Evolutionary conservation across 2,329 filamentous ascomycete species (phyloP).

Genomic region (Epichloe scottii): DNA sequence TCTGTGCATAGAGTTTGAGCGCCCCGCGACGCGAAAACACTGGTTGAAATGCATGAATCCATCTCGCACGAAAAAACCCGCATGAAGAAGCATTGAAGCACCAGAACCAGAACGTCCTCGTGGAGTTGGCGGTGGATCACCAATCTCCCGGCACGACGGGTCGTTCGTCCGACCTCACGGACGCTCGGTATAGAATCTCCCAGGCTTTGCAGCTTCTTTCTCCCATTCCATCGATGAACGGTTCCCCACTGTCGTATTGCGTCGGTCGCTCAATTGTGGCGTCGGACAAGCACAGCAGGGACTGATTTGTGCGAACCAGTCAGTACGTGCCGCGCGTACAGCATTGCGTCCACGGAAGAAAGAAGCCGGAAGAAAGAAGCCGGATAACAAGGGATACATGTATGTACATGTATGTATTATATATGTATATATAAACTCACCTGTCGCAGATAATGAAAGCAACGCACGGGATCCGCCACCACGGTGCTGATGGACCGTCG

Average conservation of each 20-base stretch:
- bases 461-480: background rate
- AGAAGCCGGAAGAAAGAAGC: background rate
- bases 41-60: background rate
- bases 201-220: conserved; percentile 5
- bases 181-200: conserved; percentile 1
- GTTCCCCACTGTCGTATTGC: background rate
- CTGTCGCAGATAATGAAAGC: conserved; percentile 7
- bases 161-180: background rate
- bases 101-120: too few relatives aligned
- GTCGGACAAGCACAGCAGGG: conserved; percentile 5
- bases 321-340: background rate
- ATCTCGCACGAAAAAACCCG: background rate
- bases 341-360: background rate
- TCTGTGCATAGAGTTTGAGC: too few relatives aligned
- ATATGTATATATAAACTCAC: background rate
- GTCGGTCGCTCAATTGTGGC: conserved; percentile 5
- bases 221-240: conserved; percentile 3
- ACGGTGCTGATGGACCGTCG: background rate
- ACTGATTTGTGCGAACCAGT: background rate
- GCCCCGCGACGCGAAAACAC: background rate
- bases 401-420: too few relatives aligned
- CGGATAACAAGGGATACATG: too few relatives aligned
- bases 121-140: background rate
- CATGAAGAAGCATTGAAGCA: background rate
- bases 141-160: background rate